phyloP scores from a whole-genome alignment of 2,329 filamentous ascomycete genomes.

The Trichoderma gracile region DNA sequence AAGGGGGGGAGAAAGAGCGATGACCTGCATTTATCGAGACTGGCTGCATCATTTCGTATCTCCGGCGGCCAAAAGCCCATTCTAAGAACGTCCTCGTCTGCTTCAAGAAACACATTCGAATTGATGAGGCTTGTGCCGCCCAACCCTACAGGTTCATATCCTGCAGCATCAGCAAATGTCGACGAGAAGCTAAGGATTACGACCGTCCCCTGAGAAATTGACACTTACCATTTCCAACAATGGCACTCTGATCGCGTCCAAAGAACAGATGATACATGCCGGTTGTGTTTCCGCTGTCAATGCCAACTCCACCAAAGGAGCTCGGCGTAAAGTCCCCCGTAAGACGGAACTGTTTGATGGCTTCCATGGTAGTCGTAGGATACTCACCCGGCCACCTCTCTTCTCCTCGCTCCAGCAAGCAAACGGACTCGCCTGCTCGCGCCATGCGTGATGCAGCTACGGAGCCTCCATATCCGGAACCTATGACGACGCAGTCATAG shows the following conservation, averaged over 20 bases:
- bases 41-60: conserved; percentile 45
- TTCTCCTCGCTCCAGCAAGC: conserved; percentile 63
- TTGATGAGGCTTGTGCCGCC: conserved; percentile 68
- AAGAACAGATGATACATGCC: conserved; percentile 65
- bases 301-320: conserved; percentile 39
- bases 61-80: conserved; percentile 61
- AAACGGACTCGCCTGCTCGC: conserved; percentile 57
- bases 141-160: conserved; percentile 42
- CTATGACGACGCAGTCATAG: conserved; percentile 68
- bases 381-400: conserved; percentile 70
- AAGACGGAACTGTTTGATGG: conserved; percentile 55
- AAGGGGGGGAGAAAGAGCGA: too few relatives aligned
- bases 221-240: conserved; percentile 56
- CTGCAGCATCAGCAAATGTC: conserved; percentile 34
- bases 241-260: conserved; percentile 63
- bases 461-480: conserved; percentile 68
- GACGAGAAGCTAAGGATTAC: too few relatives aligned
- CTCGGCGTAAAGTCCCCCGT: conserved; percentile 55
- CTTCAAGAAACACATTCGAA: conserved; percentile 65
- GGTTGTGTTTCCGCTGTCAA: conserved; percentile 53
- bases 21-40: conserved; percentile 52
- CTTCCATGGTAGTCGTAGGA: conserved; percentile 50
- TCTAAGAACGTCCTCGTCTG: conserved; percentile 55
- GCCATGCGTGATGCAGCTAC: conserved; percentile 67
- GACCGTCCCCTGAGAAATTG: background rate